A percentile compares a stretch with the other conserved stretches of the same genome.
phyloP scores from a whole-genome alignment of 257 asterid species.

The Craterostigma plantagineum region DNA sequence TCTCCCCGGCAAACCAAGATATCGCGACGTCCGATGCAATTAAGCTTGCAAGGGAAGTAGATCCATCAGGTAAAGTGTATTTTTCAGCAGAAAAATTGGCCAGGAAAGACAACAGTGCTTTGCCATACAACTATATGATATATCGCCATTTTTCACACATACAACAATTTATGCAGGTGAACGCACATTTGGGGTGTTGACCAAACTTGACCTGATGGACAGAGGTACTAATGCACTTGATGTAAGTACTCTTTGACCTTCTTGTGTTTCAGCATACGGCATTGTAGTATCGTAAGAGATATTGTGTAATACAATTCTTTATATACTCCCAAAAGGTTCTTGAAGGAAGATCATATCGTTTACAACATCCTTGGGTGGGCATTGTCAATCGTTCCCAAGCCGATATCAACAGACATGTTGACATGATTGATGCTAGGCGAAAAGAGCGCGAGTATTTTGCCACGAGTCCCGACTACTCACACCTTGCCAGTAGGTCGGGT shows the following conservation, averaged over 20 bases:
- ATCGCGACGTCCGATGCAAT: constrained; percentile 97
- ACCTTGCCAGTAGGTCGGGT: constrained; percentile 77
- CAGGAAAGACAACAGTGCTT: no score
- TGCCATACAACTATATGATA: no score
- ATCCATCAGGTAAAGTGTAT: constrained; percentile 52
- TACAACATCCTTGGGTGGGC: constrained; percentile 93
- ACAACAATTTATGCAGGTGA: constrained; percentile 33
- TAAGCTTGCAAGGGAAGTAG: constrained; percentile 78
- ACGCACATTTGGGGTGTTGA: constrained; percentile 88
- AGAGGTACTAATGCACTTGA: constrained; percentile 88
- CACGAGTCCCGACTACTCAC: constrained; percentile 74
- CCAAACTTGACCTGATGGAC: constrained; percentile 91
- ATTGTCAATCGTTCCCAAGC: constrained; percentile 87
- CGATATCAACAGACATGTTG: constrained; percentile 65
- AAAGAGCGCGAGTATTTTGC: constrained; percentile 79
- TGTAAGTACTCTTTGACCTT: constrained; percentile 22
- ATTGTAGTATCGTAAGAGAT: no score
- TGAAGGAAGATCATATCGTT: constrained; percentile 79
- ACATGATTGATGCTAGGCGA: constrained; percentile 53
- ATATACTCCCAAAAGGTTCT: constrained; percentile 35
- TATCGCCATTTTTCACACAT: neutral
- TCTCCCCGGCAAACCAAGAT: constrained; percentile 96
- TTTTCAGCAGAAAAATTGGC: neutral
- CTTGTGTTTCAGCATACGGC: no score
- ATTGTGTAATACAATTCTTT: no score